Conservation (phyloP, 306 rosid species). For the Biancaea sappan region DNA sequence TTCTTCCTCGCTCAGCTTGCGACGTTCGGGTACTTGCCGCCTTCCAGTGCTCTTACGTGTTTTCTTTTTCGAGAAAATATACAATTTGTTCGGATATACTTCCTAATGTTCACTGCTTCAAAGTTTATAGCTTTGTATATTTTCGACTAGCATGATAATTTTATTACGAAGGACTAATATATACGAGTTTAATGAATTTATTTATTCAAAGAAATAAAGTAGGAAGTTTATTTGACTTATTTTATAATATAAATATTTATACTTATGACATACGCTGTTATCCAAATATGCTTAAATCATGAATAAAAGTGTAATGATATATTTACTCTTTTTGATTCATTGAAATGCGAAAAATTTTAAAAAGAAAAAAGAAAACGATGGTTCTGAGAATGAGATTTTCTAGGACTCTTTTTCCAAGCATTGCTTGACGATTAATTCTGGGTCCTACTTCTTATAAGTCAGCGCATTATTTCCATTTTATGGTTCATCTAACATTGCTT, state of each 20-base stretch:
- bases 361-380: background rate
- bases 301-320: background rate
- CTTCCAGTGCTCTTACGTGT: background rate
- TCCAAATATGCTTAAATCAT: too few relatives aligned
- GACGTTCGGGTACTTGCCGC: slow-evolving; percentile 69
- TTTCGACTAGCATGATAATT: too few relatives aligned
- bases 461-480: background rate
- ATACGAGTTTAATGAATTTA: too few relatives aligned
- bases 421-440: background rate
- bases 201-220: too few relatives aligned
- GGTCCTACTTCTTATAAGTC: background rate
- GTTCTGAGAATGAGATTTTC: background rate
- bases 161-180: too few relatives aligned
- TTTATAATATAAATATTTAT: too few relatives aligned
- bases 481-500: background rate
- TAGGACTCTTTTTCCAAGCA: too few relatives aligned
- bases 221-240: too few relatives aligned
- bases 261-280: too few relatives aligned
- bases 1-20: slow-evolving; percentile 96
- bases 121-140: background rate
- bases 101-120: background rate
- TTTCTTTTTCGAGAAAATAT: background rate
- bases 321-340: background rate
- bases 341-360: background rate
- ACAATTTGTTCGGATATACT: background rate